A percentile compares a stretch with the other conserved stretches of the same genome.
Evolutionary conservation across 176 grass and related monocot species (phyloP).

Genomic region (Lolium multiflorum): DNA sequence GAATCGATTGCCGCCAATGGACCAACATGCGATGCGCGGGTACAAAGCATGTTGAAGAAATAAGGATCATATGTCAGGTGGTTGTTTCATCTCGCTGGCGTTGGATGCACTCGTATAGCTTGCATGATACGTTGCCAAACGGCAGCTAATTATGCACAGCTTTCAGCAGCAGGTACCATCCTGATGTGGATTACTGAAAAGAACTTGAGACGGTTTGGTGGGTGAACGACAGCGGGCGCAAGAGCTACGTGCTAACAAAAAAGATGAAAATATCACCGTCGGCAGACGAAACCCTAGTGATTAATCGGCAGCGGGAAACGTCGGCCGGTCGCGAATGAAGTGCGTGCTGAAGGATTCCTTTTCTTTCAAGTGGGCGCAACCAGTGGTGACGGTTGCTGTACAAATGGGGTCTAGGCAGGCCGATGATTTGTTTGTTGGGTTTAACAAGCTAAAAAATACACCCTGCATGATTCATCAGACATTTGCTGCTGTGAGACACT

Average conservation of each 20-base stretch:
- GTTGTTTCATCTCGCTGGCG: not conserved
- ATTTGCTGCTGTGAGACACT: too few species aligned
- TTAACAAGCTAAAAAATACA: not conserved
- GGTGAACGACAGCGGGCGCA: constrained; percentile 21
- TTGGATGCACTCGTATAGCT: not conserved
- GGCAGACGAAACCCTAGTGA: not conserved
- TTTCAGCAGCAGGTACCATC: constrained; percentile 19
- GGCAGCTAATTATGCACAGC: not conserved
- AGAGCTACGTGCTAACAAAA: not conserved
- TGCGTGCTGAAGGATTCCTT: not conserved
- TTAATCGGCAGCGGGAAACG: not conserved
- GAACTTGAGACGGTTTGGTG: not conserved
- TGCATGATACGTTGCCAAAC: constrained; percentile 12
- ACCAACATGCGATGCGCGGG: not conserved
- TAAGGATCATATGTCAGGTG: not conserved
- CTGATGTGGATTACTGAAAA: not conserved
- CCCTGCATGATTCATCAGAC: not conserved
- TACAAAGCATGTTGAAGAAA: not conserved
- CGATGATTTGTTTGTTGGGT: not conserved
- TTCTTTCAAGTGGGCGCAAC: not conserved
- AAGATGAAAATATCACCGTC: not conserved
- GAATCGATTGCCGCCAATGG: constrained; percentile 35
- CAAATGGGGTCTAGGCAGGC: not conserved
- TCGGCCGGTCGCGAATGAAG: constrained; percentile 2
- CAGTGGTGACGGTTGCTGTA: not conserved